phyloP scores from a whole-genome alignment of 345 rosid species.

The Schrenkiella parvula region DNA sequence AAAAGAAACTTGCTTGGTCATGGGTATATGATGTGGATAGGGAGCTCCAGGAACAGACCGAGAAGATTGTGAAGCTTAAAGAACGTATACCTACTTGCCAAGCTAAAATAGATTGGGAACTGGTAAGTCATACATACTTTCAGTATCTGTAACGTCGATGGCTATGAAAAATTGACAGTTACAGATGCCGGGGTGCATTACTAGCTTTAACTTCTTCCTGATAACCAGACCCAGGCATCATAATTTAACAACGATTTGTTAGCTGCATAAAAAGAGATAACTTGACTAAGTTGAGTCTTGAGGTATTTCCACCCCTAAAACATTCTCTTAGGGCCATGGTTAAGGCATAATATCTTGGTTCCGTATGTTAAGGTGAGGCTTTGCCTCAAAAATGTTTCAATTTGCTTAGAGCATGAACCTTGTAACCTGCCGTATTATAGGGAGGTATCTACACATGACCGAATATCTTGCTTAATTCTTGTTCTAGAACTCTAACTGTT shows the following conservation, averaged over 20 bases:
- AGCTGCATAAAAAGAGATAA: not conserved
- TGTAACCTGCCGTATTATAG: not conserved
- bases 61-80: conserved; percentile 61
- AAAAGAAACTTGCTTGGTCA: conserved; percentile 92
- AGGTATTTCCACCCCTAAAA: not conserved
- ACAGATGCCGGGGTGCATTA: not conserved
- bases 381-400: not conserved
- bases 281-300: conserved; percentile 2
- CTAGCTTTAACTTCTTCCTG: not conserved
- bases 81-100: conserved; percentile 86
- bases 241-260: not conserved
- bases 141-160: not conserved
- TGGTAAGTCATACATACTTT: conserved; percentile 49
- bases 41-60: conserved; percentile 55
- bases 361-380: conserved; percentile 6
- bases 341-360: not conserved
- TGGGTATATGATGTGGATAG: conserved; percentile 83
- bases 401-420: not conserved
- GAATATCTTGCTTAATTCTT: not conserved
- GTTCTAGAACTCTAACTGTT: conserved; percentile 5
- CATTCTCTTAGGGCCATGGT: not conserved
- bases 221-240: not conserved
- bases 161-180: not conserved
- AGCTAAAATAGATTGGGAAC: conserved; percentile 71
- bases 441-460: not conserved